Evolutionary conservation across 192 early-diverging fungal genomes (phyloP), one percentile per base, ranked within the genome.

Genomic region (Rhizoclosmatium sp.): DNA sequence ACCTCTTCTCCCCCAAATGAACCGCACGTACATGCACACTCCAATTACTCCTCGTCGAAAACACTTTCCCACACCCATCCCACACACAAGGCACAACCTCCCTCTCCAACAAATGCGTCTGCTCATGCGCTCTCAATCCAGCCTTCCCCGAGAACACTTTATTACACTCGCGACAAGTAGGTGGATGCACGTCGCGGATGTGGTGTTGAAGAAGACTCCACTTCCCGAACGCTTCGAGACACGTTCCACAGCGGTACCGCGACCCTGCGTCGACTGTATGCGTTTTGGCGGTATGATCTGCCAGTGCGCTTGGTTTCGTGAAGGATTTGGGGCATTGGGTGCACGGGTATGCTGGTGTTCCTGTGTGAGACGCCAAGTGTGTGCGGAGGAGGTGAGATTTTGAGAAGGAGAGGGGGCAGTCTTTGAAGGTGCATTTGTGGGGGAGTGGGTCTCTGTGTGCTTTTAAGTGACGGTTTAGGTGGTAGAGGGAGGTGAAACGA

Each of bases 331-430:
- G 56, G 73, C 88, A 89, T 2, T 70, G 31, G 12, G 71, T 78
- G 71, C 88, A 89, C 23, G 14, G 39, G 56, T 89, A 72, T 10
- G 88, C 86, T 19, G 73, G 48, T 14, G 76, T 71, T 12, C 80
- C 85, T 0, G 84, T 84, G 65, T 89, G 88, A 21, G 49, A 40
- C 60, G 80, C 78, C 64, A 68, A 39, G 61, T 89, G 88, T 39
- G 75, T 70, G 59, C 80, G 74, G 42, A 89, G 82, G 62, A 87
- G 86, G 46, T 40, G 71, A 14, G 82, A 79, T 56, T 89, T 89
- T 46, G 85, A 78, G 62, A 89, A 89, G 14, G 82, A 54, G 60
- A 65, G 23, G 0, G 47, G 21, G 56, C 88, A 89, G 2, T 80
- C 83, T 0, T 62, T 78, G 4, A 39, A 14, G 0, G 78, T 51